Evolutionary conservation across 805 yeast genomes (phyloP), one percentile per base, ranked within the genome.

Genomic region (Lachancea dasiensis): DNA sequence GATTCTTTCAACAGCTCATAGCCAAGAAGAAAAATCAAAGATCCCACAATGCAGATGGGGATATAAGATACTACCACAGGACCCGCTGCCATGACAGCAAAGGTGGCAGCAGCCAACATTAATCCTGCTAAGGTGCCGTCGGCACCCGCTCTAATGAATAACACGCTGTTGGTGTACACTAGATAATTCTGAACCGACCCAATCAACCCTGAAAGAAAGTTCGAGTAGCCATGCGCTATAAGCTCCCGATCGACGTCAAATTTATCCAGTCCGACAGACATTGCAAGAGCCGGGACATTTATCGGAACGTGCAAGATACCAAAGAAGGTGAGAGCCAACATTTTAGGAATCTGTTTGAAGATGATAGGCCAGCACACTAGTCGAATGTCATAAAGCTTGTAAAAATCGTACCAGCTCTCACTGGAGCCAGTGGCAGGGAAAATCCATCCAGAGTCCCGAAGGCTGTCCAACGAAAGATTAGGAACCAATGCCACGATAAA

Each of bases 251-350:
- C 95, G 27, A 92, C 95, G 56, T 89, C 95, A 48, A 84, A 76
- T 31, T 70, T 64, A 59, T 84, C 92, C 73, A 84, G 81, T 3
- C 86, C 85, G 1, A 86, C 73, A 5, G 95, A 82, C 13, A 89
- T 92, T 0, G 97, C 97, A 32, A 92, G 69, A 0, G 98, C 97
- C 1, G 98, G 98, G 10, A 92, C 97, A 57, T 92, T 92, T 43
- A 92, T 92, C 3, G 98, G 98, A 8, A 92, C 98, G 52, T 92
- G 98, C 39, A 92, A 65, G 27, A 92, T 82, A 9, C 98, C 98
- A 54, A 92, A 92, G 56, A 92, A 92, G 0, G 97, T 89, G 46
- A 92, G 68, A 0, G 98, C 98, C 39, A 90, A 64, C 96, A 92
- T 92, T 2, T 95, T 82, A 5, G 98, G 98, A 14, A 87, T 44